These are phyloP conservation scores for Irpex sp. DNA, from an alignment of 1,284 basidiomycete species.

Conservation along the genomic window DNA sequence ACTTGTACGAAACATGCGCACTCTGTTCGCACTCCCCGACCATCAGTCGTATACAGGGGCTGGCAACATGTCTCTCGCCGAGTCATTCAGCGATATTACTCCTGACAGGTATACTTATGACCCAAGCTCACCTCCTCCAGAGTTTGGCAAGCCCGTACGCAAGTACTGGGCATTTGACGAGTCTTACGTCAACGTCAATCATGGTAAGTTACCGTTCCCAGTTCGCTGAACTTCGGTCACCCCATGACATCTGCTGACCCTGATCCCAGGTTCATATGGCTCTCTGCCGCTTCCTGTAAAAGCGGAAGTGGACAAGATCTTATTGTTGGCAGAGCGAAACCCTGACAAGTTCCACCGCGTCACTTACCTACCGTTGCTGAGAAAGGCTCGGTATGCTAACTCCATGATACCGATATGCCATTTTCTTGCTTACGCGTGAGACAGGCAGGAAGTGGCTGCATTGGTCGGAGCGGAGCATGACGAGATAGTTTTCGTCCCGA, in stretches of 20 bases:
- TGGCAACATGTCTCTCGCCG: background rate
- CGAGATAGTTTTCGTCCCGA: constrained; percentile 66
- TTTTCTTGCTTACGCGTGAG: background rate
- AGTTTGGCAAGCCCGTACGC: constrained; percentile 58
- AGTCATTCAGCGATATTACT: background rate
- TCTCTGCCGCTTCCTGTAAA: constrained; percentile 61
- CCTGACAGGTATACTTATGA: constrained; percentile 22
- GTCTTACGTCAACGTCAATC: constrained; percentile 61
- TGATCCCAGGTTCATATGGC: constrained; percentile 60
- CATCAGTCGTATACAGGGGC: background rate
- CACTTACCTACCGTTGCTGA: constrained; percentile 36
- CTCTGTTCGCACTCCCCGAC: background rate
- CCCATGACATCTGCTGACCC: background rate
- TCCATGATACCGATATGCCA: background rate
- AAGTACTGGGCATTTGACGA: constrained; percentile 58
- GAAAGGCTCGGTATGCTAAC: constrained; percentile 33
- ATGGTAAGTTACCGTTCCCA: no score
- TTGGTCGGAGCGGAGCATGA: constrained; percentile 56
- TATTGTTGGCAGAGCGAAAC: constrained; percentile 49
- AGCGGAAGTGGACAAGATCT: constrained; percentile 42
- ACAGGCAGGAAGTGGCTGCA: constrained; percentile 45
- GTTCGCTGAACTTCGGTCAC: no score
- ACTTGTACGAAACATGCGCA: background rate
- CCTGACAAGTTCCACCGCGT: constrained; percentile 63
- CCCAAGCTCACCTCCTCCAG: constrained; percentile 30